Evolutionary conservation across 1,139 yeast species (phyloP).

Genomic region (Pichia sp.): DNA sequence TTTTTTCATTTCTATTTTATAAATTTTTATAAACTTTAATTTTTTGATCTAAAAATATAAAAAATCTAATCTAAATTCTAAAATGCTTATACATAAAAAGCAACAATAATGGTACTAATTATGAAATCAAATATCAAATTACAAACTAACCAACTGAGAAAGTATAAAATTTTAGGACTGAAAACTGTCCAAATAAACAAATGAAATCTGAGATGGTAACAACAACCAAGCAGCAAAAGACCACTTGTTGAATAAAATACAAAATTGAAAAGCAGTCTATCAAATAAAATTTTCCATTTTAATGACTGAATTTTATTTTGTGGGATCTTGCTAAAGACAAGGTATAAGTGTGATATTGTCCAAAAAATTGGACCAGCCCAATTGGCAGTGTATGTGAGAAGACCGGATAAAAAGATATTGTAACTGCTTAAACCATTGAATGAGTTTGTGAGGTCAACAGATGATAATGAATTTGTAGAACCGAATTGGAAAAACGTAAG

Average conservation of each 20-base stretch:
- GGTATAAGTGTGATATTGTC: slow-evolving; percentile 49
- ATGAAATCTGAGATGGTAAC: slow-evolving; percentile 72
- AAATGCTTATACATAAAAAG: slow-evolving; percentile 15
- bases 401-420: slow-evolving; percentile 65
- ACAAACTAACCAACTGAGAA: slow-evolving; percentile 66
- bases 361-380: slow-evolving; percentile 84
- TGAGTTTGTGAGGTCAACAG: slow-evolving; percentile 84
- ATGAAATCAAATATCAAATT: slow-evolving; percentile 39
- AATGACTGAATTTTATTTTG: slow-evolving; percentile 1
- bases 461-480: slow-evolving; percentile 85
- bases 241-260: slow-evolving; percentile 59
- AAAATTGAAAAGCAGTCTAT: slow-evolving; percentile 34
- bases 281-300: slow-evolving; percentile 34
- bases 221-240: slow-evolving; percentile 56
- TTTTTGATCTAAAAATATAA: not conserved
- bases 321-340: slow-evolving; percentile 15
- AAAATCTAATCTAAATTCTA: too few species aligned
- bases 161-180: slow-evolving; percentile 83
- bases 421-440: slow-evolving; percentile 79
- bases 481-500: slow-evolving; percentile 82
- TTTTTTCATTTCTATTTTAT: not conserved
- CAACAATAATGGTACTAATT: slow-evolving; percentile 18
- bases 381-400: slow-evolving; percentile 72
- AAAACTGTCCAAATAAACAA: slow-evolving; percentile 96
- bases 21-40: not conserved